Percentiles rank a stretch among this genome's conserved stretches.
phyloP scores from a whole-genome alignment of 805 yeast genomes.

The Pichia thaimueangensis region DNA sequence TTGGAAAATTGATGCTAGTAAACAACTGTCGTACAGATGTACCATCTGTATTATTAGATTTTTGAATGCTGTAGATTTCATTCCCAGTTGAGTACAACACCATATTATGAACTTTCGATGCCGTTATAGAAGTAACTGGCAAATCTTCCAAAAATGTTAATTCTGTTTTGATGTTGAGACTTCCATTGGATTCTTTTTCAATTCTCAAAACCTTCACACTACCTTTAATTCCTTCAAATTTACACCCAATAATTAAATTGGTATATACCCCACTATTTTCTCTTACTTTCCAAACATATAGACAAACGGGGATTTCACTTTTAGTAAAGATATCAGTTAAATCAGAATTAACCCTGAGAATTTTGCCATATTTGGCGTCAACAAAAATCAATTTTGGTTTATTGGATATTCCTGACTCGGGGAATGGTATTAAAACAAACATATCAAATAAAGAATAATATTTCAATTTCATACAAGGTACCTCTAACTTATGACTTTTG shows the following conservation, averaged over 20 bases:
- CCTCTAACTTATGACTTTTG: neutral
- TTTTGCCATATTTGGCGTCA: neutral
- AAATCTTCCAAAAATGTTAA: slow-evolving; percentile 16
- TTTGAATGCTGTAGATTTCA: no score
- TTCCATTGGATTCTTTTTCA: slow-evolving; percentile 14
- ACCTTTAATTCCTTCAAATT: slow-evolving; percentile 16
- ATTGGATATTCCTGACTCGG: neutral
- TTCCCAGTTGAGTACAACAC: neutral
- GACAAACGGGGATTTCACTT: neutral
- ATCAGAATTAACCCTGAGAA: neutral
- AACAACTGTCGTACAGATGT: no score
- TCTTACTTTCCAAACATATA: neutral
- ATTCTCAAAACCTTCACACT: slow-evolving; percentile 26
- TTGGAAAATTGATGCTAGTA: no score
- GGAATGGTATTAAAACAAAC: slow-evolving; percentile 17
- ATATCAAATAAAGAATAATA: slow-evolving; percentile 21
- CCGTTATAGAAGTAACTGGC: slow-evolving; percentile 17
- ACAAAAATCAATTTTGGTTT: neutral
- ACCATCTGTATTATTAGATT: no score
- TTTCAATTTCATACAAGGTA: slow-evolving; percentile 23
- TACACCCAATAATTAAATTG: slow-evolving; percentile 29
- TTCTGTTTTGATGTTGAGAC: slow-evolving; percentile 14
- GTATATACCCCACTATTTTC: neutral
- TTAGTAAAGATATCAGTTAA: neutral
- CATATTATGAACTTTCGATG: neutral